These are phyloP conservation scores for Saccharum spontaneum DNA, from an alignment of 176 grass and related monocot species.

Conservation along the genomic window DNA sequence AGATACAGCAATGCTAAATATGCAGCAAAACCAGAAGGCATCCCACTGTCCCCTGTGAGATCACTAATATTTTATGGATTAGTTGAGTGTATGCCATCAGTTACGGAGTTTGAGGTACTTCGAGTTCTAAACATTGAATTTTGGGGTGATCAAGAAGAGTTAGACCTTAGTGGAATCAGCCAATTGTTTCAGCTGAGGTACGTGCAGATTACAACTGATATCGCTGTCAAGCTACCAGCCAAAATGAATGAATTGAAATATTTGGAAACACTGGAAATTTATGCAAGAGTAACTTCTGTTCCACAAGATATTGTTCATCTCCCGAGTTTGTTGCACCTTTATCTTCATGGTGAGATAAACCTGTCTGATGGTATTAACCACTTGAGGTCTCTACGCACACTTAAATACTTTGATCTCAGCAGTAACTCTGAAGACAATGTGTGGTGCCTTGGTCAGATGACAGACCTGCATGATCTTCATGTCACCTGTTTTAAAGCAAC, in stretches of 20 bases:
- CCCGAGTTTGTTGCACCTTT: neutral
- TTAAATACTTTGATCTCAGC: slow-evolving; percentile 2
- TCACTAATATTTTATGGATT: neutral
- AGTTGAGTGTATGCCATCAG: neutral
- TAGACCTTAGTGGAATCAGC: neutral
- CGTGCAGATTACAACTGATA: neutral
- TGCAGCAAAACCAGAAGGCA: neutral
- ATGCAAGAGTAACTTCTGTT: neutral
- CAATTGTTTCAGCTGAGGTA: neutral
- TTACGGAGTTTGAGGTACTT: neutral
- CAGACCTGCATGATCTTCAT: neutral
- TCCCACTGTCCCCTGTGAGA: neutral
- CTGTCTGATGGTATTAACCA: neutral
- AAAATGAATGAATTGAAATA: neutral
- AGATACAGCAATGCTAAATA: neutral
- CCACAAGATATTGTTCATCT: neutral
- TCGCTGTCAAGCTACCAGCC: neutral
- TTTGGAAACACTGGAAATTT: slow-evolving; percentile 5
- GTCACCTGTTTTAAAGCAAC: neutral
- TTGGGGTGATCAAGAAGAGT: too few relatives aligned
- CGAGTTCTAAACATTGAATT: neutral
- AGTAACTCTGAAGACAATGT: slow-evolving; percentile 16
- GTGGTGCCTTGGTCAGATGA: neutral
- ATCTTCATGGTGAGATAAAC: neutral
- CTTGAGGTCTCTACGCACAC: neutral